Conservation (phyloP, 192 early-diverging fungal species). For the Coemansia furcata region DNA sequence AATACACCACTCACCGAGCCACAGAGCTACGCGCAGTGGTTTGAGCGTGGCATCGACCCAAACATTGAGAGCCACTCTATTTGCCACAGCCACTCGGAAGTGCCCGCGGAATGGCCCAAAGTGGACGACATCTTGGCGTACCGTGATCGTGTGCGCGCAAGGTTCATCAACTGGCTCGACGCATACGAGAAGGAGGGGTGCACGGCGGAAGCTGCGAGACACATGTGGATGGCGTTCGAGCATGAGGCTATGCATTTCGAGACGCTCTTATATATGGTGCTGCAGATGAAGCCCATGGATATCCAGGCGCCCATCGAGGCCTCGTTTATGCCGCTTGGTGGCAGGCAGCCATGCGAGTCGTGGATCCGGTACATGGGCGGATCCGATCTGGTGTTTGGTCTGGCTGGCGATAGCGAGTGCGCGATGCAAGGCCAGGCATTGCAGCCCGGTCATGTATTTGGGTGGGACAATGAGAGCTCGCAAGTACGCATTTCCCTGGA, state of each 20-base stretch:
- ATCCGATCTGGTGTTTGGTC: slow-evolving; percentile 56
- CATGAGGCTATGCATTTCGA: slow-evolving; percentile 95
- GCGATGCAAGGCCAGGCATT: slow-evolving; percentile 36
- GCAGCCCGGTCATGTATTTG: slow-evolving; percentile 55
- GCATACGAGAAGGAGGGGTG: slow-evolving; percentile 9
- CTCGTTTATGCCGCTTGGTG: neutral
- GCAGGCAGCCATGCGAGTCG: slow-evolving; percentile 6
- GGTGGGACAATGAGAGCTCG: slow-evolving; percentile 92
- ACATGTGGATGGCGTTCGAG: slow-evolving; percentile 86
- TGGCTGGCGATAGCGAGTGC: slow-evolving; percentile 53
- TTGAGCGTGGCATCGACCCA: slow-evolving; percentile 95
- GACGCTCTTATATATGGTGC: slow-evolving; percentile 87
- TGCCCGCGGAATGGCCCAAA: slow-evolving; percentile 70
- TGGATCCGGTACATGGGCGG: slow-evolving; percentile 30
- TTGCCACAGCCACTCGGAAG: slow-evolving; percentile 76
- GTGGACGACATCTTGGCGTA: slow-evolving; percentile 66
- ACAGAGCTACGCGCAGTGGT: slow-evolving; percentile 65
- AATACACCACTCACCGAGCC: slow-evolving; percentile 60
- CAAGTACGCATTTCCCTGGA: slow-evolving; percentile 25
- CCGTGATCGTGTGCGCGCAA: slow-evolving; percentile 59
- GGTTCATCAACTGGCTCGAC: slow-evolving; percentile 53
- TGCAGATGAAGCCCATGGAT: slow-evolving; percentile 53
- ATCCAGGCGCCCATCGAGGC: slow-evolving; percentile 20
- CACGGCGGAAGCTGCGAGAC: slow-evolving; percentile 45
- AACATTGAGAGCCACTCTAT: slow-evolving; percentile 70